A percentile compares a stretch with the other conserved stretches of the same genome.
phyloP scores from a whole-genome alignment of 306 rosid genomes.

The Cicer cuneatum region DNA sequence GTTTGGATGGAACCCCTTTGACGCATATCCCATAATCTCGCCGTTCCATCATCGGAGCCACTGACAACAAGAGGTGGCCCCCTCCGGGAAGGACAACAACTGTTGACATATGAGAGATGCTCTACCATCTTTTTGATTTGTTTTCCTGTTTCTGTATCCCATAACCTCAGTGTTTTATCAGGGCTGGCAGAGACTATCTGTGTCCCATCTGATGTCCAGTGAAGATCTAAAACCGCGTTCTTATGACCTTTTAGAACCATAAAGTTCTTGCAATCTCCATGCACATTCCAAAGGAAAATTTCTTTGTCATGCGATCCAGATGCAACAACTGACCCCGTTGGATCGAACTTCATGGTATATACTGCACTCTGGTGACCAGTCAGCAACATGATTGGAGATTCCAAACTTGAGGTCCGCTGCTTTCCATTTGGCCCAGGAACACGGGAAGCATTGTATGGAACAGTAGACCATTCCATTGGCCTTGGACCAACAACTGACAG shows the following conservation, averaged over 20 bases:
- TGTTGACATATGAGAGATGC: slow-evolving; percentile 87
- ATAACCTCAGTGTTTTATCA: slow-evolving; percentile 87
- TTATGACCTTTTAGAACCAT: slow-evolving; percentile 94
- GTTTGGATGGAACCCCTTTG: slow-evolving; percentile 97
- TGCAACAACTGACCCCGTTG: slow-evolving; percentile 81
- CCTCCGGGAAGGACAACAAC: slow-evolving; percentile 93
- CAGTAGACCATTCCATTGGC: slow-evolving; percentile 92
- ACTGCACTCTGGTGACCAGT: slow-evolving; percentile 87
- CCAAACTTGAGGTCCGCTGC: slow-evolving; percentile 82
- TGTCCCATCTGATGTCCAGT: slow-evolving; percentile 92
- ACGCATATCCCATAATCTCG: slow-evolving; percentile 98
- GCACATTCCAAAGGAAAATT: slow-evolving; percentile 89
- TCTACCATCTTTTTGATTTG: slow-evolving; percentile 95
- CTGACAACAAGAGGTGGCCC: slow-evolving; percentile 94
- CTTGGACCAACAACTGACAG: slow-evolving; percentile 76
- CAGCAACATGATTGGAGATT: slow-evolving; percentile 89
- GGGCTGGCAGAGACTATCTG: slow-evolving; percentile 91
- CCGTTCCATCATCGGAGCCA: slow-evolving; percentile 96
- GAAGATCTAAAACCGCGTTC: slow-evolving; percentile 94
- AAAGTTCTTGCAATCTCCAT: slow-evolving; percentile 91
- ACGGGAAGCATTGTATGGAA: slow-evolving; percentile 66
- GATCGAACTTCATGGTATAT: slow-evolving; percentile 92
- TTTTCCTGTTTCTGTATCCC: slow-evolving; percentile 95
- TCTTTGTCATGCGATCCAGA: slow-evolving; percentile 96
- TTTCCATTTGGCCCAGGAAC: slow-evolving; percentile 75